These are phyloP conservation scores for Macrocybe gigantea DNA, from an alignment of 768 basidiomycete genomes.

Conservation along the genomic window DNA sequence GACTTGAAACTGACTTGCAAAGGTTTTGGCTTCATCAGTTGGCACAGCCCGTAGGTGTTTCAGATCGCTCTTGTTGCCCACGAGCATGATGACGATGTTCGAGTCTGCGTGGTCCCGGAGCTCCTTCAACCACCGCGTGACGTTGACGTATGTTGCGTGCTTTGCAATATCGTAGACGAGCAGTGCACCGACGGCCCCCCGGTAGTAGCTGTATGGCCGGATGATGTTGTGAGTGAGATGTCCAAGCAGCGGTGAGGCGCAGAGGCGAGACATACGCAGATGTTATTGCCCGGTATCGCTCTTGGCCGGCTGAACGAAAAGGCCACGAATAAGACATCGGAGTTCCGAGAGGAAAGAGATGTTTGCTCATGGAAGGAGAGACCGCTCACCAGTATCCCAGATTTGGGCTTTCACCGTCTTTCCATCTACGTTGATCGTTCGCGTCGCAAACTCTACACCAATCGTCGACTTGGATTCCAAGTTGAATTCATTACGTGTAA, in stretches of 20 bases:
- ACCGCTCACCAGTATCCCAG: slow-evolving; percentile 89
- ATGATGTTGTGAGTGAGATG: neutral
- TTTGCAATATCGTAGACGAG: slow-evolving; percentile 94
- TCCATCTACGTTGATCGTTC: slow-evolving; percentile 90
- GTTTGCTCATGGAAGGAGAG: slow-evolving; percentile 6
- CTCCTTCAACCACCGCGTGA: slow-evolving; percentile 95
- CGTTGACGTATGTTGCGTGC: slow-evolving; percentile 90
- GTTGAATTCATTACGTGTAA: slow-evolving; percentile 99
- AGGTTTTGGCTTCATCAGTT: slow-evolving; percentile 94
- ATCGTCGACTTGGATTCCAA: slow-evolving; percentile 99
- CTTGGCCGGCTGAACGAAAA: slow-evolving; percentile 75
- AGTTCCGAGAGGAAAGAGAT: neutral
- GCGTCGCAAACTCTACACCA: slow-evolving; percentile 97
- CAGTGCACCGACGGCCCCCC: slow-evolving; percentile 90
- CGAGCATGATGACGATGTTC: slow-evolving; percentile 93
- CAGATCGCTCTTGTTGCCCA: slow-evolving; percentile 99
- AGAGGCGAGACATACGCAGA: slow-evolving; percentile 64
- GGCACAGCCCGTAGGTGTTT: slow-evolving; percentile 95
- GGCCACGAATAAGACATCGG: slow-evolving; percentile 3
- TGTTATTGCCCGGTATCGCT: slow-evolving; percentile 96
- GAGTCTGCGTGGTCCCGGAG: slow-evolving; percentile 91
- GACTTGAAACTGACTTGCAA: slow-evolving; percentile 59
- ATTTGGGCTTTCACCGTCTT: slow-evolving; percentile 99
- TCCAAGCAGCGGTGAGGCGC: slow-evolving; percentile 1
- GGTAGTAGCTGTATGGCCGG: slow-evolving; percentile 70